Percentiles rank a stretch among this genome's conserved stretches.
Evolutionary conservation across 495 filamentous ascomycete genomes (phyloP).

Genomic region (Xylaria venustula): DNA sequence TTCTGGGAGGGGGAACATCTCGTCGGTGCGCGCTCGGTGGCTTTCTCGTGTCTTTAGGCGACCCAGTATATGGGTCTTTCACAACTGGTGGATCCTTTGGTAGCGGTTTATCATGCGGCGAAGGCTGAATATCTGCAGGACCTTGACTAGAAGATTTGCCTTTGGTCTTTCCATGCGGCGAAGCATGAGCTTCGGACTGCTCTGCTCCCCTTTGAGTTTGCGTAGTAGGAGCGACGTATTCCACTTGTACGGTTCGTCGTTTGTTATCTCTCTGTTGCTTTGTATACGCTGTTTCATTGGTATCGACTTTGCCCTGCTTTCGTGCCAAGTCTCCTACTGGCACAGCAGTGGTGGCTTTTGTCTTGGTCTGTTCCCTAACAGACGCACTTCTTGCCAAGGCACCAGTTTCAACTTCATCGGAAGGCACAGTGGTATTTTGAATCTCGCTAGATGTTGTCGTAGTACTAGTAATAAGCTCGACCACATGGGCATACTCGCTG

Average conservation of each 20-base stretch:
- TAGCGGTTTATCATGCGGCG: conserved; percentile 51
- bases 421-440: conserved; percentile 69
- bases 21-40: conserved; percentile 47
- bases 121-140: conserved; percentile 41
- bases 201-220: conserved; percentile 64
- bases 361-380: conserved; percentile 82
- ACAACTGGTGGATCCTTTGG: conserved; percentile 49
- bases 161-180: conserved; percentile 46
- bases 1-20: conserved; percentile 46
- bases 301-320: conserved; percentile 75
- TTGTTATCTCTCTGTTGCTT: conserved; percentile 79
- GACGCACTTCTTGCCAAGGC: conserved; percentile 79
- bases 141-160: conserved; percentile 50
- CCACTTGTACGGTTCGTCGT: conserved; percentile 91
- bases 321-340: conserved; percentile 66
- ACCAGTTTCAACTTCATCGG: conserved; percentile 67
- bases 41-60: conserved; percentile 39
- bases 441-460: conserved; percentile 87
- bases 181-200: conserved; percentile 17
- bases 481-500: conserved; percentile 90
- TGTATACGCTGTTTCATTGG: conserved; percentile 56
- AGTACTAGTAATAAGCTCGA: conserved; percentile 93
- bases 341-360: conserved; percentile 50
- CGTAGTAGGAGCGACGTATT: conserved; percentile 92
- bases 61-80: conserved; percentile 41